Conservation (phyloP, 805 yeast species). For the Starmerella khaoyaiensis region DNA sequence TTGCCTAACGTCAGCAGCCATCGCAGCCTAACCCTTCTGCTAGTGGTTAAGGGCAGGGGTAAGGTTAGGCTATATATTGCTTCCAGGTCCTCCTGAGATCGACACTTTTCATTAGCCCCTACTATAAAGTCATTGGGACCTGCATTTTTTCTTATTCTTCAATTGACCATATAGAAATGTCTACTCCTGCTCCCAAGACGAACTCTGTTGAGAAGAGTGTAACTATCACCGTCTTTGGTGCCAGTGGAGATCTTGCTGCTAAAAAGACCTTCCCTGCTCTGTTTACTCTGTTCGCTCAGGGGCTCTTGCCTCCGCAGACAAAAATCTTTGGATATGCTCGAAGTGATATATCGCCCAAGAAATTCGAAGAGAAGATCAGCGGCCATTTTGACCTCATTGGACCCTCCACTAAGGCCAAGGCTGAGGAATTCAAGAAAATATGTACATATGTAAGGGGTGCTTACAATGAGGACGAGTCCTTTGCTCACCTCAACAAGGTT, state of each 20-base stretch:
- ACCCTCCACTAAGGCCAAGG: slow-evolving; percentile 30
- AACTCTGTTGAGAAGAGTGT: slow-evolving; percentile 17
- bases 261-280: slow-evolving; percentile 32
- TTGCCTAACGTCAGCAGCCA: too few species aligned
- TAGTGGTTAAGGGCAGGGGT: too few species aligned
- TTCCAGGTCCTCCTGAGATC: too few species aligned
- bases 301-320: slow-evolving; percentile 54
- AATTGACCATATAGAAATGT: too few species aligned
- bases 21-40: too few species aligned
- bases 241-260: slow-evolving; percentile 30
- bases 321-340: slow-evolving; percentile 88
- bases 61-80: too few species aligned
- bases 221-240: slow-evolving; percentile 23
- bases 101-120: too few species aligned
- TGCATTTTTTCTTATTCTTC: too few species aligned
- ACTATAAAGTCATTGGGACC: too few species aligned
- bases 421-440: slow-evolving; percentile 51
- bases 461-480: slow-evolving; percentile 75
- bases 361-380: slow-evolving; percentile 53
- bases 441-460: slow-evolving; percentile 62
- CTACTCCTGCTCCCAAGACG: too few species aligned
- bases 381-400: slow-evolving; percentile 48
- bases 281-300: slow-evolving; percentile 45
- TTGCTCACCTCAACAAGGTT: slow-evolving; percentile 38
- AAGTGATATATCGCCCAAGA: slow-evolving; percentile 54